phyloP scores from a whole-genome alignment of 148 eudicot genomes.

The Persicaria maculosa region DNA sequence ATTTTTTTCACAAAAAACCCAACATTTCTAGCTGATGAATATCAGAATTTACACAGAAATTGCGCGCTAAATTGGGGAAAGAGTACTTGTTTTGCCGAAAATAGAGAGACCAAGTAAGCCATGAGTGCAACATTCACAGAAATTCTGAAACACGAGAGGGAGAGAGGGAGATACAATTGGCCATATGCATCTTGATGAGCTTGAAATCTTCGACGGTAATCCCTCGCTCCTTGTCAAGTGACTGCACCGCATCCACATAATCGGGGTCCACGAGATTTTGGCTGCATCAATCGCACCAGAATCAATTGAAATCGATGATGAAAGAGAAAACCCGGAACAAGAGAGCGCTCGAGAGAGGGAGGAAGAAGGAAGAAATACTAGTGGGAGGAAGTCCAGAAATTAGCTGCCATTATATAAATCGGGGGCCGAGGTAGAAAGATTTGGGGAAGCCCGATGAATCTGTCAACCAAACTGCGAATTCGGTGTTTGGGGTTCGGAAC shows the following conservation, averaged over 20 bases:
- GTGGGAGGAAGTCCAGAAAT: slow-evolving; percentile 99
- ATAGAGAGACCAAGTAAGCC: slow-evolving; percentile 4
- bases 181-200: slow-evolving; percentile 85
- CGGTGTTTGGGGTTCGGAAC: slow-evolving; percentile 3
- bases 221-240: slow-evolving; percentile 69
- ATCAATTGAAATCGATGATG: neutral
- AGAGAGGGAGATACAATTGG: slow-evolving; percentile 50
- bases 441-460: slow-evolving; percentile 11
- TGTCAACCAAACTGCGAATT: neutral
- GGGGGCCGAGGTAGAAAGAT: neutral
- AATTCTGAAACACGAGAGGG: neutral
- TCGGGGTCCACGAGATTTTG: slow-evolving; percentile 73
- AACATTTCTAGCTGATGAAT: neutral
- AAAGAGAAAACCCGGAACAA: neutral
- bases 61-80: neutral
- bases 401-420: slow-evolving; percentile 60
- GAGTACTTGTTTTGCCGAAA: slow-evolving; percentile 12
- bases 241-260: slow-evolving; percentile 79
- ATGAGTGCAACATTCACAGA: neutral
- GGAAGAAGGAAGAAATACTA: slow-evolving; percentile 32
- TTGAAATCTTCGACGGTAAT: slow-evolving; percentile 83
- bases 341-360: neutral
- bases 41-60: slow-evolving; percentile 4
- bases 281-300: slow-evolving; percentile 26
- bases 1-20: neutral